These are phyloP conservation scores for Glomus cerebriforme DNA, from an alignment of 192 early-diverging fungal genomes.

Conservation along the genomic window DNA sequence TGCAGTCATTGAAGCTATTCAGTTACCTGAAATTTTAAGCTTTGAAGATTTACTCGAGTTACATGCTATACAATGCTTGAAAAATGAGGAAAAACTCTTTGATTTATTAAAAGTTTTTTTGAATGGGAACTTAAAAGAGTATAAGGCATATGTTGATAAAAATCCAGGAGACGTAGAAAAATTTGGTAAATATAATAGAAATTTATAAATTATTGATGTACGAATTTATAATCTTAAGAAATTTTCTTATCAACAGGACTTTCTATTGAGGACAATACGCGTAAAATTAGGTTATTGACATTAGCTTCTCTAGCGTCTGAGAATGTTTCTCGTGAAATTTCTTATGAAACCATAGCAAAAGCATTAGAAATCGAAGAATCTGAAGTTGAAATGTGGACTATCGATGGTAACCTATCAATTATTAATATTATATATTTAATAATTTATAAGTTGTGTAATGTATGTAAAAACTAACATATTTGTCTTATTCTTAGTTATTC, in stretches of 20 bases:
- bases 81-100: conserved; percentile 53
- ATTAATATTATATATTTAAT: not conserved
- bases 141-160: conserved; percentile 59
- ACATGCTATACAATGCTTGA: conserved; percentile 62
- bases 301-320: conserved; percentile 77
- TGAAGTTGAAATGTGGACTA: conserved; percentile 95
- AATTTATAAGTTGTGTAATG: no score
- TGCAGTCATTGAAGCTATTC: conserved; percentile 69
- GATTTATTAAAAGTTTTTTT: conserved; percentile 72
- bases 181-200: conserved; percentile 41
- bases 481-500: conserved; percentile 52
- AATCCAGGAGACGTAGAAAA: conserved; percentile 57
- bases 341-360: conserved; percentile 72
- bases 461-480: not conserved
- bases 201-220: no score
- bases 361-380: conserved; percentile 73
- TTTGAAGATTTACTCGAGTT: conserved; percentile 78
- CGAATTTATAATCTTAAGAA: no score
- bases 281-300: conserved; percentile 87
- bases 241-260: conserved; percentile 35
- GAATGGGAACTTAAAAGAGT: conserved; percentile 64
- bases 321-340: conserved; percentile 66
- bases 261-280: conserved; percentile 54
- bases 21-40: conserved; percentile 69
- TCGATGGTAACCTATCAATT: conserved; percentile 58